These are phyloP conservation scores for Daldinia eschscholtzii DNA, from an alignment of 2,329 filamentous ascomycete genomes.

Conservation along the genomic window DNA sequence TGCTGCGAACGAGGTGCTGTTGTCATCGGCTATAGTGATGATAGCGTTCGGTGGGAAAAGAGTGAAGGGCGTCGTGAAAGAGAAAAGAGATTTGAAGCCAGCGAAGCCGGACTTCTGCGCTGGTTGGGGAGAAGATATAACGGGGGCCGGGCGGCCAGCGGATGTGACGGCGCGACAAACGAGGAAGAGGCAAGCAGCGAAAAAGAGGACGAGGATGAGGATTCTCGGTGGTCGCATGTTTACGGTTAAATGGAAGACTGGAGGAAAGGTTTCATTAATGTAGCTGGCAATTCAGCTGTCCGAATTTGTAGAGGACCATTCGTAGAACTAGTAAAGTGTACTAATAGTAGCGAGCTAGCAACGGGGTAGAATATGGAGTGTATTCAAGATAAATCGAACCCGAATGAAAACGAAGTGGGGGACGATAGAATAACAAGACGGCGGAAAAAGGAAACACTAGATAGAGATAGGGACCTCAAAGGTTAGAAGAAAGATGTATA, in stretches of 20 bases:
- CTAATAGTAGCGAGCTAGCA: constrained; percentile 20
- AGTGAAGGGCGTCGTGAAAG: constrained; percentile 81
- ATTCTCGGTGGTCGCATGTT: constrained; percentile 68
- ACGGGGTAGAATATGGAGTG: constrained; percentile 14
- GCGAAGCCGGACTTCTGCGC: constrained; percentile 62
- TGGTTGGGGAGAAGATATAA: constrained; percentile 45
- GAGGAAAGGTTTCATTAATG: constrained; percentile 32
- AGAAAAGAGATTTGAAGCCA: constrained; percentile 71
- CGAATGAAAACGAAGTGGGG: constrained; percentile 26
- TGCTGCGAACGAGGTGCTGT: constrained; percentile 95
- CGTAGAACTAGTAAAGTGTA: constrained; percentile 31
- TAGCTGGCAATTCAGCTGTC: constrained; percentile 50
- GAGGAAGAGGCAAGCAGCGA: constrained; percentile 66
- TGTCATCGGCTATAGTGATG: constrained; percentile 96
- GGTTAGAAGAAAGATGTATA: constrained; percentile 16
- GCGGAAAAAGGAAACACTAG: constrained; percentile 9
- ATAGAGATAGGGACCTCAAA: constrained; percentile 15
- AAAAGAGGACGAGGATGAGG: constrained; percentile 66
- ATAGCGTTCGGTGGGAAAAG: constrained; percentile 96
- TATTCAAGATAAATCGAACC: constrained; percentile 28
- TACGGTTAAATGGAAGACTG: constrained; percentile 35
- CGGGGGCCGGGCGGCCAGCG: constrained; percentile 49
- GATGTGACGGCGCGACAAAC: constrained; percentile 65
- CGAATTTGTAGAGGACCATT: constrained; percentile 45
- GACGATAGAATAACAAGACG: constrained; percentile 15